Evolutionary conservation across 169 alveolate species (phyloP).

Genomic region (Plasmodium chabaudi): DNA sequence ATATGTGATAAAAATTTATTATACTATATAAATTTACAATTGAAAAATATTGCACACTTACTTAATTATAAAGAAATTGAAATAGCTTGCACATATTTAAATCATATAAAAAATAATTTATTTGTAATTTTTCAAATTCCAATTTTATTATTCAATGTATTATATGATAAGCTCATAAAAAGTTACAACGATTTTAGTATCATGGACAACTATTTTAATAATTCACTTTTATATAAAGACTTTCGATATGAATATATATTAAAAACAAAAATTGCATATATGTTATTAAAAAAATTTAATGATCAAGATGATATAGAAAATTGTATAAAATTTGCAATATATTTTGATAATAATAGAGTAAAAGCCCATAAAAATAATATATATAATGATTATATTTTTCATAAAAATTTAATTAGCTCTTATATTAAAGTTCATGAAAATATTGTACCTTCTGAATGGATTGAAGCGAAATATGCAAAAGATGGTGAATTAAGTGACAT

Average conservation of each 20-base stretch:
- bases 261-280: slow-evolving; percentile 56
- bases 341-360: slow-evolving; percentile 31
- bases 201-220: slow-evolving; percentile 41
- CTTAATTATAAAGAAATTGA: slow-evolving; percentile 57
- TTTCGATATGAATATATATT: slow-evolving; percentile 61
- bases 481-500: slow-evolving; percentile 33
- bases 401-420: slow-evolving; percentile 33
- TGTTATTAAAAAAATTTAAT: slow-evolving; percentile 53
- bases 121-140: slow-evolving; percentile 72
- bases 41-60: slow-evolving; percentile 47
- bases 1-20: slow-evolving; percentile 55
- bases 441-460: slow-evolving; percentile 65
- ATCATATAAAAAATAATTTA: slow-evolving; percentile 62
- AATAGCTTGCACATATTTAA: slow-evolving; percentile 52
- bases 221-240: slow-evolving; percentile 30
- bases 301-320: slow-evolving; percentile 33
- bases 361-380: slow-evolving; percentile 59
- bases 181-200: slow-evolving; percentile 37
- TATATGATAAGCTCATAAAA: slow-evolving; percentile 21
- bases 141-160: slow-evolving; percentile 26
- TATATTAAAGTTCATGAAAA: slow-evolving; percentile 62
- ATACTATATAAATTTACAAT: slow-evolving; percentile 63
- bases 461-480: slow-evolving; percentile 13
- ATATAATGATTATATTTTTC: slow-evolving; percentile 72
- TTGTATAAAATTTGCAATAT: slow-evolving; percentile 40